Evolutionary conservation across 495 filamentous ascomycete genomes (phyloP).

Genomic region (Chaetomium cochliodes): DNA sequence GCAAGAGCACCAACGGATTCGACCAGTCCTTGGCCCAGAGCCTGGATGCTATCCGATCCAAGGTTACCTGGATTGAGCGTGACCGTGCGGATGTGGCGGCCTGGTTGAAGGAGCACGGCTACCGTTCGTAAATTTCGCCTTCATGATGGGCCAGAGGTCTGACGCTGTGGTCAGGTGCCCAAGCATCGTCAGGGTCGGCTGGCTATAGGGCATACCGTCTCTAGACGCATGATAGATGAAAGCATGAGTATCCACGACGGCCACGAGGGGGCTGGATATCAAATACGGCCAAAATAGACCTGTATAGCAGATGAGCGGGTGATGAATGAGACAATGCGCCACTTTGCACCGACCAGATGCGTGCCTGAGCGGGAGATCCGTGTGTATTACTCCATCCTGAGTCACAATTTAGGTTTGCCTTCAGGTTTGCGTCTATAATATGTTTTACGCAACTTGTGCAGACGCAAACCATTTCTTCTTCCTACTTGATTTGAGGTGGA

Average conservation of each 20-base stretch:
- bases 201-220: conserved; percentile 15
- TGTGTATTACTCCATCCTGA: not conserved
- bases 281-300: not conserved
- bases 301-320: not conserved
- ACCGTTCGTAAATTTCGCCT: conserved; percentile 28
- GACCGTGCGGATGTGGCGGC: conserved; percentile 55
- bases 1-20: conserved; percentile 75
- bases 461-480: not conserved
- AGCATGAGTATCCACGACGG: not conserved
- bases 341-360: not conserved
- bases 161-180: conserved; percentile 23
- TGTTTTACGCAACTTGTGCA: too few relatives aligned
- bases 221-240: conserved; percentile 3
- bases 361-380: not conserved
- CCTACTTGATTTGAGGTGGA: not conserved
- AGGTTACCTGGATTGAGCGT: conserved; percentile 58
- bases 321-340: not conserved
- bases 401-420: too few relatives aligned
- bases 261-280: not conserved
- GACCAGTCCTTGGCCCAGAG: conserved; percentile 62
- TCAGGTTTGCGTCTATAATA: too few relatives aligned
- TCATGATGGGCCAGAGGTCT: conserved; percentile 13
- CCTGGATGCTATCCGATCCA: conserved; percentile 59
- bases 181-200: not conserved
- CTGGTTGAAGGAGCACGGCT: conserved; percentile 49